Percentiles rank a stretch among this genome's conserved stretches.
phyloP scores from a whole-genome alignment of 1,284 basidiomycete genomes.

The Melampsora occidentalis region DNA sequence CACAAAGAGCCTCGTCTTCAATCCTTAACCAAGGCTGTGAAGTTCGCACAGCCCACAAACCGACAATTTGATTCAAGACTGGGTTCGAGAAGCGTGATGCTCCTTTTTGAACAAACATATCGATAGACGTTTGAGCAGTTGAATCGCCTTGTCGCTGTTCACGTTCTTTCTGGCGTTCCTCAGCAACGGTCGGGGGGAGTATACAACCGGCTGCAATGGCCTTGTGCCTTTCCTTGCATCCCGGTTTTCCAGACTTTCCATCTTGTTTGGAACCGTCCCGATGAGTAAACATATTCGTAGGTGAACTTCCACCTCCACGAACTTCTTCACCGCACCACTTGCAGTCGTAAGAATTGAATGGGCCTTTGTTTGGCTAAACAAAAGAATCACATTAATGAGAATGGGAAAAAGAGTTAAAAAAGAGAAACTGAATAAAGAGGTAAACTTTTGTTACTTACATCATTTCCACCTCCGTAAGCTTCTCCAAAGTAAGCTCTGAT shows the following conservation, averaged over 20 bases:
- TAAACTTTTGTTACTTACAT: no score
- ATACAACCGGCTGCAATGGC: not conserved
- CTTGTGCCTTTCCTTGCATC: conserved; percentile 4
- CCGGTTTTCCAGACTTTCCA: conserved; percentile 1
- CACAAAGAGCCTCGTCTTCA: conserved; percentile 13
- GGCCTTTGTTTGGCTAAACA: no score
- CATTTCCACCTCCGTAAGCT: no score
- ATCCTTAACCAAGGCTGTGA: conserved; percentile 4
- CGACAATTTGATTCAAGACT: no score
- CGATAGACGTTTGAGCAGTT: no score
- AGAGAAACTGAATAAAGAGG: no score
- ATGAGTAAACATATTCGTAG: conserved; percentile 19
- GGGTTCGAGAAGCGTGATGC: not conserved
- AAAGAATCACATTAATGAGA: no score
- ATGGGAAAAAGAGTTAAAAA: no score
- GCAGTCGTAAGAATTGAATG: not conserved
- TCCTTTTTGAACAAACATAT: not conserved
- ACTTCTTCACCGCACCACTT: conserved; percentile 24
- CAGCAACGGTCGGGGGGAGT: not conserved
- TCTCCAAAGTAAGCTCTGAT: no score
- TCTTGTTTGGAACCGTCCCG: conserved; percentile 22
- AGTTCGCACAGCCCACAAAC: no score
- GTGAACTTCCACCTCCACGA: conserved; percentile 16
- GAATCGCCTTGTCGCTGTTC: no score
- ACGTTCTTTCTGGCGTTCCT: no score